Evolutionary conservation across 192 early-diverging fungal genomes (phyloP).

Genomic region (Entomortierella beljakovae): DNA sequence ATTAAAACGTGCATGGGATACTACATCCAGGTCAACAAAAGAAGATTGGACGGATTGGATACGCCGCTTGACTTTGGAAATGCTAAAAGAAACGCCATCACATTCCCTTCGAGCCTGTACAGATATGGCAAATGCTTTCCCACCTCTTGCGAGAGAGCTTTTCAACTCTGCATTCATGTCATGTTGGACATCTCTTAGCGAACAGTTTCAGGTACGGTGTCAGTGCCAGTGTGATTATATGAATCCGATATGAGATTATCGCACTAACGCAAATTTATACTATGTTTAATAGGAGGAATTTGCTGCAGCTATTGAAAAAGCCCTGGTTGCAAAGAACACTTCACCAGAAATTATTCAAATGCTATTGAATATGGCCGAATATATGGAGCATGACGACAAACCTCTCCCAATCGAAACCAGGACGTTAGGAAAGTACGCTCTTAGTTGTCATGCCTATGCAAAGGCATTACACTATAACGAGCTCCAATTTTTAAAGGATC

Average conservation of each 20-base stretch:
- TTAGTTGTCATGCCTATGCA: conserved; percentile 93
- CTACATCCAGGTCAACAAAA: conserved; percentile 84
- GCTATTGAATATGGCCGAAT: conserved; percentile 94
- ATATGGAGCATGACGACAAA: conserved; percentile 99
- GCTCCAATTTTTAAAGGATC: conserved; percentile 87
- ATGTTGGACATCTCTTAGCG: conserved; percentile 92
- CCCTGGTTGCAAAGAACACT: conserved; percentile 80
- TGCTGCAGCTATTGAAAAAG: conserved; percentile 82
- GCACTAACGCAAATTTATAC: not conserved
- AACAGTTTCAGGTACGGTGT: conserved; percentile 74
- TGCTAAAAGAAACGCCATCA: conserved; percentile 95
- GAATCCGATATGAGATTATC: no score
- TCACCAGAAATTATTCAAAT: conserved; percentile 92
- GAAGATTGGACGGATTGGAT: conserved; percentile 99
- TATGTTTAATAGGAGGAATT: conserved; percentile 72
- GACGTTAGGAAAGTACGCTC: conserved; percentile 88
- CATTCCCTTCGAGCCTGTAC: conserved; percentile 93
- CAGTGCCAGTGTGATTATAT: no score
- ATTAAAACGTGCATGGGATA: conserved; percentile 88
- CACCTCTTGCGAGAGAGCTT: conserved; percentile 85
- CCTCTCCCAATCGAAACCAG: conserved; percentile 93
- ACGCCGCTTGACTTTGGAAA: conserved; percentile 84
- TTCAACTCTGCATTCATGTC: conserved; percentile 98
- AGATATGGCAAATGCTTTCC: conserved; percentile 81
- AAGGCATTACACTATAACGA: conserved; percentile 99